Conservation (phyloP, 176 grass and related monocot genomes). For the Oryza punctata region DNA sequence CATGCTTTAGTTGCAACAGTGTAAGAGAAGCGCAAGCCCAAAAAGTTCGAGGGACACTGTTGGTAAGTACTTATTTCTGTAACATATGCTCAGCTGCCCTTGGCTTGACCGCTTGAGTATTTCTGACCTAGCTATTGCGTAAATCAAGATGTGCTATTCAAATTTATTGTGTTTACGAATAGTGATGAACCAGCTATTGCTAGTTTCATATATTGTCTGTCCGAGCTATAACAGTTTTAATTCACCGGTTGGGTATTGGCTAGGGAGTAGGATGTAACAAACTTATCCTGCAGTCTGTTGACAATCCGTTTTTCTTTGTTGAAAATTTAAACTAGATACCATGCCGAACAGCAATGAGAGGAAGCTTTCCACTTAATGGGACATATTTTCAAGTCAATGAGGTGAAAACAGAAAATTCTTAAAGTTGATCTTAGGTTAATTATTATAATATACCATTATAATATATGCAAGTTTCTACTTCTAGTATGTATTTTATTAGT, state of each 20-base stretch:
- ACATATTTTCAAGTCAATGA: slow-evolving; percentile 95
- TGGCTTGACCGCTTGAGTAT: not conserved
- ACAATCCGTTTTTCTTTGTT: slow-evolving; percentile 28
- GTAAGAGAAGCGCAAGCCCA: slow-evolving; percentile 60
- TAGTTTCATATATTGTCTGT: slow-evolving; percentile 12
- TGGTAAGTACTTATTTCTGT: slow-evolving; percentile 47
- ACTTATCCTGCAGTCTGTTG: not conserved
- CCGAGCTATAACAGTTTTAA: not conserved
- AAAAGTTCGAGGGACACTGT: slow-evolving; percentile 69
- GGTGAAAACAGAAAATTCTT: slow-evolving; percentile 46
- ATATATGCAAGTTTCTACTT: slow-evolving; percentile 30
- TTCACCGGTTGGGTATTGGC: not conserved
- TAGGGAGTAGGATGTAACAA: not conserved
- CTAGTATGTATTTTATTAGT: slow-evolving; percentile 21
- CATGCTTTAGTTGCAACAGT: slow-evolving; percentile 72
- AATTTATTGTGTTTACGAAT: not conserved
- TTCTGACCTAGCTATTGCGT: not conserved
- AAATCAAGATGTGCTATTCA: not conserved
- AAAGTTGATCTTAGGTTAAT: not conserved
- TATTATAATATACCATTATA: slow-evolving; percentile 6
- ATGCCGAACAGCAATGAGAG: slow-evolving; percentile 88
- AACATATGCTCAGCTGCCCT: not conserved
- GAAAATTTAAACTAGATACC: slow-evolving; percentile 62
- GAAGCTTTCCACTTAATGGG: slow-evolving; percentile 87
- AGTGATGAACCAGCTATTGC: not conserved